Evolutionary conservation across 2,329 filamentous ascomycete species (phyloP), one percentile per base, ranked within the genome.

Genomic region (Sclerotinia borealis): DNA sequence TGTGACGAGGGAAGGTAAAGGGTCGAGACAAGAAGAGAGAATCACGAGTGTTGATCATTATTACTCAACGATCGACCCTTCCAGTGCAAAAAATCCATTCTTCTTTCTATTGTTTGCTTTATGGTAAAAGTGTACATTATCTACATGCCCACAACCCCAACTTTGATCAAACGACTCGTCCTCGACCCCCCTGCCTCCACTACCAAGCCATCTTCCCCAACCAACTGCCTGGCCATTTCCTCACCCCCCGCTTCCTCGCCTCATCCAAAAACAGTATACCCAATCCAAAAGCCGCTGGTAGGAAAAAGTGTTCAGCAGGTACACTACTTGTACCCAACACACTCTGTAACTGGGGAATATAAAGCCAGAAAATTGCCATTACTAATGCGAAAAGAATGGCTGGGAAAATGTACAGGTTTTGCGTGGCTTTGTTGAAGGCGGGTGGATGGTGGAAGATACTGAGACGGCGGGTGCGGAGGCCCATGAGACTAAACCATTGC

Each of bases 401-500:
- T 0, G 87, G 87, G 71, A 91, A 86, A 0, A 92, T 78, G 47
- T 85, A 85, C 68, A 83, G 76, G 71, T 92, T 92, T 71, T 85
- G 80, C 1, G 68, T 67, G 10, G 31, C 37, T 69, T 79, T 82
- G 72, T 88, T 88, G 74, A 87, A 85, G 13, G 83, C 65, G 0
- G 89, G 88, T 3, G 86, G 85, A 67, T 91, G 88, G 72, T 90
- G 86, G 73, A 92, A 85, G 67, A 92, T 83, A 60, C 83, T 84
- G 29, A 87, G 78, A 1, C 83, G 79, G 1, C 85, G 79, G 1
- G 84, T 92, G 13, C 84, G 78, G 2, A 83, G 77, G 1, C 85
- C 86, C 71, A 92, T 81, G 2, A 92, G 79, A 72, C 89, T 91
- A 79, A 91, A 91, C 79, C 86, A 86, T 79, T 90, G 87, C 36